phyloP scores from a whole-genome alignment of 2,329 filamentous ascomycete genomes.

The Blastomyces gilchristii region DNA sequence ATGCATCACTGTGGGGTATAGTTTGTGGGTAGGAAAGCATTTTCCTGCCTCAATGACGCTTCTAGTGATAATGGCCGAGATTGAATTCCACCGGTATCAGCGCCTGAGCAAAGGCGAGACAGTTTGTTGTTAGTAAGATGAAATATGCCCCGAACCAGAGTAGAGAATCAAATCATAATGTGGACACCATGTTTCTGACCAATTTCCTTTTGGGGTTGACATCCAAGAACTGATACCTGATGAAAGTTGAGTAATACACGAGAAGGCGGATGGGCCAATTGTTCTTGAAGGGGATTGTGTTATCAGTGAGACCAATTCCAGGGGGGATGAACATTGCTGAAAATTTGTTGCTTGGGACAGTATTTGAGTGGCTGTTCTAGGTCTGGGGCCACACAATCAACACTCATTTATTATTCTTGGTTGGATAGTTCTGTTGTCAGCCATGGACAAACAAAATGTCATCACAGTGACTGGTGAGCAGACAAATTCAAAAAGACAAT shows the following conservation, averaged over 20 bases:
- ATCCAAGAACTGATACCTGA: neutral
- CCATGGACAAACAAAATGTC: neutral
- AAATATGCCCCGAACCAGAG: neutral
- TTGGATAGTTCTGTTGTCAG: neutral
- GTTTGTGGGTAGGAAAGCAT: neutral
- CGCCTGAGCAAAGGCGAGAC: too few relatives aligned
- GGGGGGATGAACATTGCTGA: neutral
- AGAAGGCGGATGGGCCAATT: neutral
- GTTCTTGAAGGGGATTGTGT: neutral
- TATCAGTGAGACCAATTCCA: neutral
- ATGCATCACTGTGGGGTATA: too few relatives aligned
- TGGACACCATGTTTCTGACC: neutral
- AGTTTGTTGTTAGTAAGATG: neutral
- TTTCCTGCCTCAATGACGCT: neutral
- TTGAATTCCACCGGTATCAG: neutral
- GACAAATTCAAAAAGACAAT: neutral
- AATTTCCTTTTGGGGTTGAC: neutral
- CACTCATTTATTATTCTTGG: neutral
- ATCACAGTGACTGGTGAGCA: neutral
- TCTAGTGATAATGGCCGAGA: neutral
- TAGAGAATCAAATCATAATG: neutral
- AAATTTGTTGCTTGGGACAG: neutral
- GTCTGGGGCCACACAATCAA: neutral
- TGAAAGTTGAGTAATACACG: neutral
- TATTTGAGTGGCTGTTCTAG: too few relatives aligned